Base-by-base conservation (phyloP, 345 rosid genomes). In the Lumnitzera racemosa region DNA sequence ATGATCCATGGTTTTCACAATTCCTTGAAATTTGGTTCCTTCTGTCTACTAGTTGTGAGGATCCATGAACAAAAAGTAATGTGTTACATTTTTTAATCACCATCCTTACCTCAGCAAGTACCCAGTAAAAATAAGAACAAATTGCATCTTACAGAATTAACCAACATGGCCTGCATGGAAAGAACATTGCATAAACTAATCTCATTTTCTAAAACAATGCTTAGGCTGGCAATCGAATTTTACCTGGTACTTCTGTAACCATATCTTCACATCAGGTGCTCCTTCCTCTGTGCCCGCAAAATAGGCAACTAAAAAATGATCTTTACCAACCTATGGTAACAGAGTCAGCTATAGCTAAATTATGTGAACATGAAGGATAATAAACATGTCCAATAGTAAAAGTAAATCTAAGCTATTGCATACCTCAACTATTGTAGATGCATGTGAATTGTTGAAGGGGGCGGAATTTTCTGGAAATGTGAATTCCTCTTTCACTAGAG, bases 361-460 rank as follows among this genome's bases (percentile, higher is more conserved):
- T 50, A 58, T 23, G 49, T 27, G 36, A 11, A 1, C 1, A 54
- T 24, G 15, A 55, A 3, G 15, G 27, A 43, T 53, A 27, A 64
- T 59, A 53, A 13, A 23, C 23, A n/a, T 2, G 47, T 50, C 16
- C 54, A 60, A 43, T 58, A 56, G 13, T 14, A 13, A 36, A 24
- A 47, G 56, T 23, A 46, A 48, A 59, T 12, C 56, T 43, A 23
- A 65, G 8, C 1, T 10, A 36, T 69, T 62, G 64, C 17, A 24
- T 51, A 86, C 94, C 91, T 87, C 95, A 10, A 81, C 88, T 53
- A 92, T 83, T 74, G 96, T 89, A 46, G 97, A 87, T 17, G 97
- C 97, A 72, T 94, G 97, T 57, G 96, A 94, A 73, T 76, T 89
- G 65, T 82, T 72, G 67, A 94, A 94, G 13, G 97, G 95, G 72